A percentile compares a stretch with the other conserved stretches of the same genome.
Conservation (phyloP, 1,284 basidiomycete genomes). For the Ceratobasidium sp. region DNA sequence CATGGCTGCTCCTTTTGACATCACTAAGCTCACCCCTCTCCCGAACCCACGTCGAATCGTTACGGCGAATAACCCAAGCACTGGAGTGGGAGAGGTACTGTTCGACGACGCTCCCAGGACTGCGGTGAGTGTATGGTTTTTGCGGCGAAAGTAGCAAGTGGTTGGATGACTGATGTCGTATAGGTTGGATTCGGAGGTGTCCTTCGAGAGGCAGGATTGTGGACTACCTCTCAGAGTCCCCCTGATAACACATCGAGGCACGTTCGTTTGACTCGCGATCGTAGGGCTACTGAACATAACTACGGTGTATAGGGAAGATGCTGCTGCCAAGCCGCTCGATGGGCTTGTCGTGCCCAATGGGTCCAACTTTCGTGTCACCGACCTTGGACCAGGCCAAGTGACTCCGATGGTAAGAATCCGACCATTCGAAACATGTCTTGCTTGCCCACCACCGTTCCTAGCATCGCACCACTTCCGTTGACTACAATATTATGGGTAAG, state of each 20-base stretch:
- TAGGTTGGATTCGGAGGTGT: slow-evolving; percentile 34
- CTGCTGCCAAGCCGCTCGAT: slow-evolving; percentile 20
- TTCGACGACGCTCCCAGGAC: slow-evolving; percentile 31
- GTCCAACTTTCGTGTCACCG: slow-evolving; percentile 65
- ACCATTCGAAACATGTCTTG: not conserved
- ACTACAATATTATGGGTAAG: slow-evolving; percentile 70
- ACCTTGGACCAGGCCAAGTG: slow-evolving; percentile 65
- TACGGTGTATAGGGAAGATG: slow-evolving; percentile 14
- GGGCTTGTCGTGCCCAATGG: slow-evolving; percentile 58
- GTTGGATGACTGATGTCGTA: not conserved
- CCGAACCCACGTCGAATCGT: slow-evolving; percentile 62
- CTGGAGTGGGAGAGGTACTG: slow-evolving; percentile 26
- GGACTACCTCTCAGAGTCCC: slow-evolving; percentile 41
- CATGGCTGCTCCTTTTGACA: slow-evolving; percentile 18
- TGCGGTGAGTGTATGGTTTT: not conserved
- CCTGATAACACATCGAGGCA: slow-evolving; percentile 36
- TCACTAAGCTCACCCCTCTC: slow-evolving; percentile 49
- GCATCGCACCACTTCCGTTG: slow-evolving; percentile 65
- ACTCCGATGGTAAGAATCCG: slow-evolving; percentile 62
- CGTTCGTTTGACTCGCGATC: not conserved
- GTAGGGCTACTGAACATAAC: not conserved
- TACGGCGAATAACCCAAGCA: slow-evolving; percentile 59
- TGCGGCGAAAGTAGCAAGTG: not conserved
- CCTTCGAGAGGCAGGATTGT: slow-evolving; percentile 27
- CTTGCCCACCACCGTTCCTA: slow-evolving; percentile 45